Evolutionary conservation across 2,329 filamentous ascomycete species (phyloP), one percentile per base, ranked within the genome.

Genomic region (Conoideocrella luteorostrata): DNA sequence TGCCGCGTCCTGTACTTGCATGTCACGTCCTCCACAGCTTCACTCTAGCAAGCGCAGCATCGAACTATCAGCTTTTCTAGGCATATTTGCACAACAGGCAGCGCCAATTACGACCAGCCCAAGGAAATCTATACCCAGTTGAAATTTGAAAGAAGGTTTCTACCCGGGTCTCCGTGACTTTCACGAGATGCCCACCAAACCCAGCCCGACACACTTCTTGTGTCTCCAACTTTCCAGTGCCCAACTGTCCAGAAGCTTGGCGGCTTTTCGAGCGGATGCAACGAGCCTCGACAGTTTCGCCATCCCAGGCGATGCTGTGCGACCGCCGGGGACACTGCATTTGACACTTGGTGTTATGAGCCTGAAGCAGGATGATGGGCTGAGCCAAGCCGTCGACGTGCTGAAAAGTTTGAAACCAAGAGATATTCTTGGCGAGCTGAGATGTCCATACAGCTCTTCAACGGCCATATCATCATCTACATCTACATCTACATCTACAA

Each of bases 281-380:
- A 70, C 69, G 1, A 64, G 60, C 45, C 53, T 65, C 41, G 56
- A 64, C 45, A 62, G 67, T 50, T 63, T 67, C 47, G 68, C 69
- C 5, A 66, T 91, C 9, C 84, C 86, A 0, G 60, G 69, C 24
- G 75, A 75, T 43, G 88, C 88, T 2, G 68, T 95, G 40, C 72
- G 89, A 22, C 88, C 88, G 0, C 65, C 87, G 0, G 86, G 87
- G 1, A 89, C 88, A 1, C 64, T 96, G 38, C 91, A 97, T 63
- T 69, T 95, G 3, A 96, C 90, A 0, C 71, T 96, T 0, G 90
- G 89, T 0, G 86, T 94, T 2, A 90, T 96, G 85, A 84, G 77
- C 50, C 74, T 95, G 9, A 64, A 70, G 3, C 70, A 67, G 3
- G 63, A 69, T 3, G 69, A 74, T 3, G 69, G 74, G 4, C 50